Evolutionary conservation across 805 yeast species (phyloP).

Genomic region (Pichia eremophila): DNA sequence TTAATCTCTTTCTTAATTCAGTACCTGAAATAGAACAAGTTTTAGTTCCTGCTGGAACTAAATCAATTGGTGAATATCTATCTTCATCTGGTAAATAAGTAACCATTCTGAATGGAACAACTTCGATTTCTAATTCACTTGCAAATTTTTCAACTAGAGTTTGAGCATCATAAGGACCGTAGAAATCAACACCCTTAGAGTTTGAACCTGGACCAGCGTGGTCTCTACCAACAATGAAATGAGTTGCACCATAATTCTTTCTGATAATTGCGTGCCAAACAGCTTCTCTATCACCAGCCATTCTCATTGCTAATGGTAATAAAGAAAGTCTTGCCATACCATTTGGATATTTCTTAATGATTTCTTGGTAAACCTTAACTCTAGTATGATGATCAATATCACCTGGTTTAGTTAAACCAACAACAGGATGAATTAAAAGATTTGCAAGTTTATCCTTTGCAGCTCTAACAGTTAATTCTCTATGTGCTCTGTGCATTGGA

Average conservation of each 20-base stretch:
- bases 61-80: conserved; percentile 90
- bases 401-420: conserved; percentile 94
- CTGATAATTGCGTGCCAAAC: conserved; percentile 97
- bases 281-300: conserved; percentile 98
- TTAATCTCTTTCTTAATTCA: conserved; percentile 79
- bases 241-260: conserved; percentile 93
- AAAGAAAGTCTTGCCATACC: conserved; percentile 87
- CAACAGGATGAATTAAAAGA: conserved; percentile 91
- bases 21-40: conserved; percentile 88
- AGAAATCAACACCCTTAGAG: conserved; percentile 87
- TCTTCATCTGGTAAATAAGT: conserved; percentile 93
- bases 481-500: conserved; percentile 98
- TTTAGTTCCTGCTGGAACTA: conserved; percentile 67
- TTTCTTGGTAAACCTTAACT: conserved; percentile 88
- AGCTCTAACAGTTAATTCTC: conserved; percentile 92
- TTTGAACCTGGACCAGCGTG: conserved; percentile 93
- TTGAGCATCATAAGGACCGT: conserved; percentile 97
- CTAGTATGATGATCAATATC: conserved; percentile 97
- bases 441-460: conserved; percentile 88
- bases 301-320: conserved; percentile 94
- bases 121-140: conserved; percentile 75
- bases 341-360: conserved; percentile 85
- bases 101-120: conserved; percentile 95
- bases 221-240: conserved; percentile 95
- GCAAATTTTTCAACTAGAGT: conserved; percentile 68